phyloP scores from a whole-genome alignment of 441 rosid species.

The Erodium moschatum region DNA sequence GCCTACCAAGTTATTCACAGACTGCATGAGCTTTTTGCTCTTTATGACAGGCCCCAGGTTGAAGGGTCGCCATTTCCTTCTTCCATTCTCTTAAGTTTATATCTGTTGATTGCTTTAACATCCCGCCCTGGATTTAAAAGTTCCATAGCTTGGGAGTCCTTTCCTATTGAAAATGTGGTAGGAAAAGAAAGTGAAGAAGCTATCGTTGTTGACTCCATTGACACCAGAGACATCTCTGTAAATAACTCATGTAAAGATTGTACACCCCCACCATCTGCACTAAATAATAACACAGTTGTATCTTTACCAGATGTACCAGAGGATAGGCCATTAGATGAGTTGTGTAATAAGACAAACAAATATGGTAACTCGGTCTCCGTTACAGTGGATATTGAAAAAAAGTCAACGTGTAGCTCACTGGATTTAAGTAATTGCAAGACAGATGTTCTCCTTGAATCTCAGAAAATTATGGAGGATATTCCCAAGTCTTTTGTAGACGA shows the following conservation, averaged over 20 bases:
- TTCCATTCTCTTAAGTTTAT: slow-evolving; percentile 55
- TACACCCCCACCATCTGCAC: slow-evolving; percentile 24
- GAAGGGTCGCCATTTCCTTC: slow-evolving; percentile 78
- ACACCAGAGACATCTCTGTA: slow-evolving; percentile 20
- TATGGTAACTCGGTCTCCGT: slow-evolving; percentile 23
- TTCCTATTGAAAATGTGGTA: slow-evolving; percentile 28
- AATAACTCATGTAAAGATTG: slow-evolving; percentile 29
- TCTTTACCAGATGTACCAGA: slow-evolving; percentile 29
- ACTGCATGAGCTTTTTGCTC: slow-evolving; percentile 65
- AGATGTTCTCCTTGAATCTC: slow-evolving; percentile 24
- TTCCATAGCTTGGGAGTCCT: slow-evolving; percentile 43
- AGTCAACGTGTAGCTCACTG: slow-evolving; percentile 20
- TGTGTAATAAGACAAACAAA: slow-evolving; percentile 19
- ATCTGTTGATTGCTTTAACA: slow-evolving; percentile 58
- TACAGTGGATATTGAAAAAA: slow-evolving; percentile 28
- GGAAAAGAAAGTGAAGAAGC: slow-evolving; percentile 27
- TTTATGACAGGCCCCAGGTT: slow-evolving; percentile 77
- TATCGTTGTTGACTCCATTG: slow-evolving; percentile 25
- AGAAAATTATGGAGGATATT: slow-evolving; percentile 22
- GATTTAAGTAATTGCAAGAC: slow-evolving; percentile 24
- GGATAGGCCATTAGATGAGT: slow-evolving; percentile 29
- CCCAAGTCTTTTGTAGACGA: slow-evolving; percentile 1
- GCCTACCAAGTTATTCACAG: slow-evolving; percentile 70
- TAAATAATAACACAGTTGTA: slow-evolving; percentile 22
- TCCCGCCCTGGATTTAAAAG: slow-evolving; percentile 32